phyloP scores from a whole-genome alignment of 305 asterid genomes.

The Stenogyne calaminthoides region DNA sequence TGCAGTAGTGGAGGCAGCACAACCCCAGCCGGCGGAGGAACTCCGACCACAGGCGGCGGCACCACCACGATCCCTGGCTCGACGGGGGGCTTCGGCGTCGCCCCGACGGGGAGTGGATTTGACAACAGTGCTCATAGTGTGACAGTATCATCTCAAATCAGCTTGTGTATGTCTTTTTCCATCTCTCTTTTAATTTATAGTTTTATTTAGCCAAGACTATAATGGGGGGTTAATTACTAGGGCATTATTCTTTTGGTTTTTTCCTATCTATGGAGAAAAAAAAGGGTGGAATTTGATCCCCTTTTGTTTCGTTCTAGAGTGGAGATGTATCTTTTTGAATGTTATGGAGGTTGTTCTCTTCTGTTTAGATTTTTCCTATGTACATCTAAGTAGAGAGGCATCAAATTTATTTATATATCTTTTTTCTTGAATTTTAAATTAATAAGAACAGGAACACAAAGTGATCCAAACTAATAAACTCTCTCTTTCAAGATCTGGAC shows the following conservation, averaged over 20 bases:
- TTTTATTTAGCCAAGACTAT: conserved; percentile 29
- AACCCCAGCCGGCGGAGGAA: conserved; percentile 30
- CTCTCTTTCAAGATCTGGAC: too few species aligned
- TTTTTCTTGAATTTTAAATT: too few species aligned
- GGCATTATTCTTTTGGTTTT: too few species aligned
- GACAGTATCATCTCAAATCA: conserved; percentile 1
- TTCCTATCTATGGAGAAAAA: too few species aligned
- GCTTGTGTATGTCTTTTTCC: conserved; percentile 18
- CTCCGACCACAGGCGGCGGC: conserved; percentile 29
- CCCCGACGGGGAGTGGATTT: conserved; percentile 40
- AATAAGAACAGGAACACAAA: background rate
- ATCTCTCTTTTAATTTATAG: conserved; percentile 32
- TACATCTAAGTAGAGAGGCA: conserved; percentile 37
- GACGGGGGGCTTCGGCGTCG: conserved; percentile 25
- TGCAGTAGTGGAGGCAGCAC: conserved; percentile 37
- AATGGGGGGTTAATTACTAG: background rate
- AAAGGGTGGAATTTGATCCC: conserved; percentile 51
- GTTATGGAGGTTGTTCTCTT: conserved; percentile 22
- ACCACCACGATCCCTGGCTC: conserved; percentile 29
- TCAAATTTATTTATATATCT: background rate
- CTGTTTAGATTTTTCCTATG: conserved; percentile 40
- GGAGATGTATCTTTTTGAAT: conserved; percentile 7
- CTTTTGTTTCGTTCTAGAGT: background rate
- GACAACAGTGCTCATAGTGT: conserved; percentile 24
- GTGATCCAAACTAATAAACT: background rate